Evolutionary conservation across 2,329 filamentous ascomycete species (phyloP).

Genomic region (Chrysosporium queenslandicum): DNA sequence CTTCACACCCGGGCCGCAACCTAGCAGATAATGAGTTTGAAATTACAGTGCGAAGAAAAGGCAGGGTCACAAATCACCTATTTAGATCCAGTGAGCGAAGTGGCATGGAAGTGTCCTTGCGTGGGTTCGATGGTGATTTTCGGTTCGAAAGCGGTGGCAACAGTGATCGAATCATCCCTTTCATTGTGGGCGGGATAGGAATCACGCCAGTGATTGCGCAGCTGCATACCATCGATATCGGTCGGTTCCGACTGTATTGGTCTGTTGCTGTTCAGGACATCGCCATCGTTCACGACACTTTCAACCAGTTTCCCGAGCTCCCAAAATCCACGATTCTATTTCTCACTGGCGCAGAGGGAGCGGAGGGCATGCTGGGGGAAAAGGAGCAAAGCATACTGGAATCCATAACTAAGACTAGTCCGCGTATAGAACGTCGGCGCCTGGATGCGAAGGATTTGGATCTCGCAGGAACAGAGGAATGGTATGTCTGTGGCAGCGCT

Average conservation of each 20-base stretch:
- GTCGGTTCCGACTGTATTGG: conserved; percentile 55
- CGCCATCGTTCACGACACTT: conserved; percentile 50
- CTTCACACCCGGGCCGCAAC: conserved; percentile 43
- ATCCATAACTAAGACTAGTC: conserved; percentile 20
- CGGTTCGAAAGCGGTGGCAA: conserved; percentile 26
- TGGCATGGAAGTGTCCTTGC: conserved; percentile 53
- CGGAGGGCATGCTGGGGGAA: conserved; percentile 15
- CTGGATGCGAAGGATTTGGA: conserved; percentile 41
- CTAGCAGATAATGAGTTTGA: conserved; percentile 48
- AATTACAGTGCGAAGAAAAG: conserved; percentile 61
- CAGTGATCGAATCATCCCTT: conserved; percentile 40
- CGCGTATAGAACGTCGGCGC: conserved; percentile 37
- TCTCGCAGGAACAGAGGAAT: conserved; percentile 34
- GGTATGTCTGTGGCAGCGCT: conserved; percentile 52
- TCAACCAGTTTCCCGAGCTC: conserved; percentile 46
- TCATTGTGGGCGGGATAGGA: conserved; percentile 69
- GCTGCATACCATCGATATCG: conserved; percentile 42
- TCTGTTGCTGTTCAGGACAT: conserved; percentile 54
- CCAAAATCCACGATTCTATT: conserved; percentile 50
- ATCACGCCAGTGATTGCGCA: conserved; percentile 74
- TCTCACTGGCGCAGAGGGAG: conserved; percentile 45
- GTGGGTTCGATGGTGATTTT: conserved; percentile 64
- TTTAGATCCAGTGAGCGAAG: conserved; percentile 47
- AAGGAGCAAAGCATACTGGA: conserved; percentile 39
- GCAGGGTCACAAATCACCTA: conserved; percentile 57